These are phyloP conservation scores for Cytospora paraplurivora DNA, from an alignment of 2,329 filamentous ascomycete genomes.

Conservation along the genomic window DNA sequence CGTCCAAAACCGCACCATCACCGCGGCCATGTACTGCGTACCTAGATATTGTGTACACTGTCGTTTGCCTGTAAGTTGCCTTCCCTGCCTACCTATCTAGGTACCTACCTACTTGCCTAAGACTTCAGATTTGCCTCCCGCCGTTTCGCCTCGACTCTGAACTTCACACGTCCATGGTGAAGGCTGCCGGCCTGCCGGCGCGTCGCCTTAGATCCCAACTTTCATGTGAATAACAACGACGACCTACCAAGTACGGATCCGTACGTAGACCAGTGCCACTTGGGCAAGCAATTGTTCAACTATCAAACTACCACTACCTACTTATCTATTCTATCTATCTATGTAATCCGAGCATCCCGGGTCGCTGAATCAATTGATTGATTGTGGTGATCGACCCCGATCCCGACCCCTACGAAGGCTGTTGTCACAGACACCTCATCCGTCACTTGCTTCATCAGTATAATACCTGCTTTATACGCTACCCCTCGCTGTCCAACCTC, in stretches of 20 bases:
- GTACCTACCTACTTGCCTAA: too few species aligned
- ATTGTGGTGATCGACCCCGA: not conserved
- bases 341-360: not conserved
- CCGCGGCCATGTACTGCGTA: not conserved
- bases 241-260: not conserved
- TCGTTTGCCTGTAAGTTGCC: too few species aligned
- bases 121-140: too few species aligned
- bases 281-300: too few species aligned
- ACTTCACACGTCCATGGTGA: not conserved
- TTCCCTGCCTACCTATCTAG: not conserved
- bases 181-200: not conserved
- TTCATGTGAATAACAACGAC: not conserved
- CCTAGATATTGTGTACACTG: not conserved
- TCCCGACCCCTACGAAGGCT: not conserved
- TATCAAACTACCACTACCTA: too few species aligned
- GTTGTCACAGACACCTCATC: not conserved
- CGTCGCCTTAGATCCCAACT: not conserved
- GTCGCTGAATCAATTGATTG: not conserved
- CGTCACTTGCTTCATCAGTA: not conserved
- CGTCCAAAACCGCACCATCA: too few species aligned
- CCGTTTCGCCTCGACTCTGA: too few species aligned
- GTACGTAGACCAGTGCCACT: too few species aligned
- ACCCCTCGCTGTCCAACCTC: not conserved
- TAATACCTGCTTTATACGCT: not conserved
- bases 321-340: not conserved